phyloP scores from a whole-genome alignment of 768 basidiomycete species.

The Tephrocybe sp. region DNA sequence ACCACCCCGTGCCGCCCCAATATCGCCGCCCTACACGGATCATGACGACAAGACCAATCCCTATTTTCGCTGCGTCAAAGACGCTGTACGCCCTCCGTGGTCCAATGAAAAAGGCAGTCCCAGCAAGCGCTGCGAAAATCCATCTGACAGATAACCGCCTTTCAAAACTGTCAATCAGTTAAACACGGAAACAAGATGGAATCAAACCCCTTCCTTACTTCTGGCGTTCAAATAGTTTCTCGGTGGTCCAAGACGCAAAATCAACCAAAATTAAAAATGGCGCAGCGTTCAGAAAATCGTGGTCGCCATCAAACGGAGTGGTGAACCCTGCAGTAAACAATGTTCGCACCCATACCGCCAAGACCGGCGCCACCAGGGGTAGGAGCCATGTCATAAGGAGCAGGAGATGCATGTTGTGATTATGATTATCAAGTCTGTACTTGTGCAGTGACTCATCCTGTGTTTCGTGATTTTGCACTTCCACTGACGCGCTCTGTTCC shows the following conservation, averaged over 20 bases:
- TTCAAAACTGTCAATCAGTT: conserved; percentile 33
- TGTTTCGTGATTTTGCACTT: conserved; percentile 9
- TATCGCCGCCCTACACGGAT: conserved; percentile 48
- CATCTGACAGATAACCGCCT: conserved; percentile 44
- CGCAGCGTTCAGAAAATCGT: conserved; percentile 60
- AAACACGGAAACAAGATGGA: conserved; percentile 2
- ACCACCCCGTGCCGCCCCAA: conserved; percentile 42
- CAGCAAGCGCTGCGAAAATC: conserved; percentile 48
- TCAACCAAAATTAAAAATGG: conserved; percentile 68
- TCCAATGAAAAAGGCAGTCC: conserved; percentile 61
- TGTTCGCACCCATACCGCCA: conserved; percentile 90
- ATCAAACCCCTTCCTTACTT: conserved; percentile 27
- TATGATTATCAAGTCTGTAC: conserved; percentile 29
- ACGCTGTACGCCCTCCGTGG: conserved; percentile 64
- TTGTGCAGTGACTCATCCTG: conserved; percentile 4
- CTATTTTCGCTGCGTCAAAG: conserved; percentile 57
- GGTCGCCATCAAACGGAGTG: conserved; percentile 81
- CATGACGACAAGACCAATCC: conserved; percentile 42
- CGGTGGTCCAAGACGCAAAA: conserved; percentile 49
- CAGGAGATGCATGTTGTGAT: conserved; percentile 60
- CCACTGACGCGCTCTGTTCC: conserved; percentile 14
- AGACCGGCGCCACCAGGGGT: conserved; percentile 71
- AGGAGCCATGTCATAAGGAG: conserved; percentile 80
- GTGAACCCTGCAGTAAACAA: conserved; percentile 74
- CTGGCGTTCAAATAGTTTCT: conserved; percentile 39